A percentile compares a stretch with the other conserved stretches of the same genome.
These are phyloP conservation scores for Scedosporium aurantiacum DNA, from an alignment of 2,329 filamentous ascomycete genomes.

Conservation along the genomic window DNA sequence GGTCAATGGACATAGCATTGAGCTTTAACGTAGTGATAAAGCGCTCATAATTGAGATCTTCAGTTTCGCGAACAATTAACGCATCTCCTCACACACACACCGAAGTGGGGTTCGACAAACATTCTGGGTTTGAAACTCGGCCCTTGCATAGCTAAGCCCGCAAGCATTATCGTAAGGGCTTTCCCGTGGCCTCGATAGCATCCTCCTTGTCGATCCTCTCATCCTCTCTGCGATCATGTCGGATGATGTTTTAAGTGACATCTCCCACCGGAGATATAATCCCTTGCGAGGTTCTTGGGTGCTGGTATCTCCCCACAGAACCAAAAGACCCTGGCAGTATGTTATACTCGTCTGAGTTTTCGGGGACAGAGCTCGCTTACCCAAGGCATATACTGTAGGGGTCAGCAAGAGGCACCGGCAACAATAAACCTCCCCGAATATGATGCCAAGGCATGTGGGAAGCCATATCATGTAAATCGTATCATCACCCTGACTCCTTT, in stretches of 20 bases:
- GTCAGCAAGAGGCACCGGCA: constrained; percentile 64
- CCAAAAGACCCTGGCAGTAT: constrained; percentile 97
- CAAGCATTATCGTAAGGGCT: background rate
- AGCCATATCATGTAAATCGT: background rate
- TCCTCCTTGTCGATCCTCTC: background rate
- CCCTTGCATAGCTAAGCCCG: background rate
- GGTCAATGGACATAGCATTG: background rate
- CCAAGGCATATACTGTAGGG: constrained; percentile 29
- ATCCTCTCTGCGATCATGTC: constrained; percentile 41
- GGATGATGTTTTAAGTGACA: constrained; percentile 77
- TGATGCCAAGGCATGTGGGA: constrained; percentile 52
- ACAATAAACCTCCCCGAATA: constrained; percentile 64
- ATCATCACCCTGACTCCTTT: constrained; percentile 3
- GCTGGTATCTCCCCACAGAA: constrained; percentile 89
- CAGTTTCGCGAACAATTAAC: too few species aligned
- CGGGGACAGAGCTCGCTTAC: background rate
- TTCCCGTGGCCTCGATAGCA: background rate
- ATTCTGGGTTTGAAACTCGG: background rate
- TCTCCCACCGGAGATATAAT: constrained; percentile 91
- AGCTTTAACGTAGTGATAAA: background rate
- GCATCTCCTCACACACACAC: too few species aligned
- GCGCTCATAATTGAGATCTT: too few species aligned
- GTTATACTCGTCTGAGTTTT: constrained; percentile 20
- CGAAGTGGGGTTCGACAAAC: too few species aligned
- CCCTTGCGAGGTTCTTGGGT: constrained; percentile 83